phyloP scores from a whole-genome alignment of 106 monocot species.

The Phalaenopsis equestris region DNA sequence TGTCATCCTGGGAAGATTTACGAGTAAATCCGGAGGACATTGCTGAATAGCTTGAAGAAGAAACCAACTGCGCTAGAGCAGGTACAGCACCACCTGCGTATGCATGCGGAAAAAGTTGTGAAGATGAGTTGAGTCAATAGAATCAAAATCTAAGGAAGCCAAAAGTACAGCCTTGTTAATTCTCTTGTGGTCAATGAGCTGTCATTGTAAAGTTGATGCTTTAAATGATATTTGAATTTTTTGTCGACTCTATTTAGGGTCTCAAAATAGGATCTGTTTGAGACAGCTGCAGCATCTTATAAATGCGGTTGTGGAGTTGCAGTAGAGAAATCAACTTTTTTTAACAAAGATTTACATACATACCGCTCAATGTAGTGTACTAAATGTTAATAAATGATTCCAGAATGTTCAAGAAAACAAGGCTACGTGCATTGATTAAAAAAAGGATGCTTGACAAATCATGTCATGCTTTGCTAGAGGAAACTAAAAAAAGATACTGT shows the following conservation, averaged over 20 bases:
- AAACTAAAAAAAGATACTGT: too few relatives aligned
- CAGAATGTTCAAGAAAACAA: background rate
- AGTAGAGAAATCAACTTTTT: too few relatives aligned
- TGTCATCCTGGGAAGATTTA: constrained; percentile 7
- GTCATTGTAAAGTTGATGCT: background rate
- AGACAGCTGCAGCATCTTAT: too few relatives aligned
- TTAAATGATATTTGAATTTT: background rate
- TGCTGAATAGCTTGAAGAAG: constrained; percentile 16
- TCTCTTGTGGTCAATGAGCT: background rate
- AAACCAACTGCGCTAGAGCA: constrained; percentile 17
- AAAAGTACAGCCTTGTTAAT: too few relatives aligned
- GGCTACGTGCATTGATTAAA: background rate
- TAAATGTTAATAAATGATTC: background rate
- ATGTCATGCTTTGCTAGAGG: too few relatives aligned
- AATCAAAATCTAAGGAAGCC: background rate
- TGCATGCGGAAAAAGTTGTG: background rate
- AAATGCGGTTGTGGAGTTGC: too few relatives aligned
- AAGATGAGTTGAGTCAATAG: background rate
- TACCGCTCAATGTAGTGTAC: background rate
- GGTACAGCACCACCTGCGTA: constrained; percentile 17
- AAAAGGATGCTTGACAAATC: too few relatives aligned
- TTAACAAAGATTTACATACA: too few relatives aligned
- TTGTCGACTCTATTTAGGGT: too few relatives aligned
- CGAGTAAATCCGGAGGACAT: constrained; percentile 4
- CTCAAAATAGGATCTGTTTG: too few relatives aligned